Evolutionary conservation across 2,329 filamentous ascomycete genomes (phyloP).

Genomic region (Arthrobotrys pseudoclavata): DNA sequence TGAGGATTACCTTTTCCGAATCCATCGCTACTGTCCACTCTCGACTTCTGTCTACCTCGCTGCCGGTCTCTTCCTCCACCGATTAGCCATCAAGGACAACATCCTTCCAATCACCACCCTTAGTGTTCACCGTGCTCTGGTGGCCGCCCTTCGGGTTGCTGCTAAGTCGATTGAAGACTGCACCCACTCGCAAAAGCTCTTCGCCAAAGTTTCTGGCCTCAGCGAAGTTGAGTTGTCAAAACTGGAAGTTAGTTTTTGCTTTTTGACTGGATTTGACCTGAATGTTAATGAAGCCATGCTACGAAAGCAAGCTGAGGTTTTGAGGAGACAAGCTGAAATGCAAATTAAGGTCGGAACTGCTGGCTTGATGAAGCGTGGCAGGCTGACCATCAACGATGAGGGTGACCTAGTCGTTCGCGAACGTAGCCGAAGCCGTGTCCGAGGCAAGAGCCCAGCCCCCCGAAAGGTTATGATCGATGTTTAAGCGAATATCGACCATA

Average conservation of each 20-base stretch:
- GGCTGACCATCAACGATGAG: slow-evolving; percentile 52
- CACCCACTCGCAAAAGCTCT: slow-evolving; percentile 84
- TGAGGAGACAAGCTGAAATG: slow-evolving; percentile 65
- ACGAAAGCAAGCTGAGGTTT: slow-evolving; percentile 68
- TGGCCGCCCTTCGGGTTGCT: slow-evolving; percentile 86
- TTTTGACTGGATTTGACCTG: slow-evolving; percentile 86
- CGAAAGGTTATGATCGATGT: slow-evolving; percentile 58
- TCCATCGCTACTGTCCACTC: slow-evolving; percentile 93
- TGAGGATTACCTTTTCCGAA: slow-evolving; percentile 80
- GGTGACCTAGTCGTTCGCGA: slow-evolving; percentile 48
- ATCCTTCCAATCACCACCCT: slow-evolving; percentile 83
- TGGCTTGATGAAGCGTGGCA: slow-evolving; percentile 60
- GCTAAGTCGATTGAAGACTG: slow-evolving; percentile 97
- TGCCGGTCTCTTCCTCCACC: slow-evolving; percentile 87
- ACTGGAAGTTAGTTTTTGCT: slow-evolving; percentile 90
- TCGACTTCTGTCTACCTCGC: slow-evolving; percentile 94
- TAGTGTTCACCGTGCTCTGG: slow-evolving; percentile 86
- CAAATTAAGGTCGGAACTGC: slow-evolving; percentile 63
- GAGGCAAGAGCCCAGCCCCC: slow-evolving; percentile 56
- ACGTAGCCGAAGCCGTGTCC: slow-evolving; percentile 55
- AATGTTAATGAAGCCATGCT: slow-evolving; percentile 74
- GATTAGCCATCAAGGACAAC: slow-evolving; percentile 81
- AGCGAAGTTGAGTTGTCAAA: slow-evolving; percentile 83
- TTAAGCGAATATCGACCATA: slow-evolving; percentile 9
- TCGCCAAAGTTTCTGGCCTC: slow-evolving; percentile 90